Conservation (phyloP, 1,139 yeast genomes). For the Yarrowia galli region DNA sequence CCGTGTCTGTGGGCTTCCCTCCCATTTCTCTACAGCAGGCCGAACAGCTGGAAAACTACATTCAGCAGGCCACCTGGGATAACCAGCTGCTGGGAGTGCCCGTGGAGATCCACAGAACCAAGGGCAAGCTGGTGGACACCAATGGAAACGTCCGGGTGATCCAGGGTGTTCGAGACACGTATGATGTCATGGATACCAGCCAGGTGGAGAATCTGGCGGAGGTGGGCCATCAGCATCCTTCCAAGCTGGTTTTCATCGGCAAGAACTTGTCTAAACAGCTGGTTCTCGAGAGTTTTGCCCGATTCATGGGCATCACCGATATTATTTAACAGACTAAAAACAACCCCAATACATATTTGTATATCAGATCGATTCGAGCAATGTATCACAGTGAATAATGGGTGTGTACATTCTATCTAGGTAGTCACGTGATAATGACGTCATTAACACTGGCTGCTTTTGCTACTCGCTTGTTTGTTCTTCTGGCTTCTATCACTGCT, state of each 20-base stretch:
- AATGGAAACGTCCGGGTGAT: constrained; percentile 57
- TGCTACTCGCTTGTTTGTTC: too few relatives aligned
- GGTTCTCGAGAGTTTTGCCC: constrained; percentile 38
- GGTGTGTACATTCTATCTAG: too few relatives aligned
- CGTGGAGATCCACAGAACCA: constrained; percentile 77
- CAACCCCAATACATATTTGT: too few relatives aligned
- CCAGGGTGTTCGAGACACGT: constrained; percentile 95
- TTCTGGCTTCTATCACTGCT: too few relatives aligned
- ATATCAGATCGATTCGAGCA: too few relatives aligned
- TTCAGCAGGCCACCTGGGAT: constrained; percentile 78
- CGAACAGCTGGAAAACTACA: constrained; percentile 60
- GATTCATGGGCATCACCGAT: constrained; percentile 20
- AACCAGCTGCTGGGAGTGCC: constrained; percentile 52
- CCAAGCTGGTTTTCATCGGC: constrained; percentile 84
- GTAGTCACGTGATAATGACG: too few relatives aligned
- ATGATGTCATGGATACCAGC: constrained; percentile 72
- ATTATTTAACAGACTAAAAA: constrained; percentile 19
- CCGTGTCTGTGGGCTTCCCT: constrained; percentile 65
- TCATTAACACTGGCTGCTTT: too few relatives aligned
- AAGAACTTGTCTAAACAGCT: constrained; percentile 56
- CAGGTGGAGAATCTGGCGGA: constrained; percentile 53
- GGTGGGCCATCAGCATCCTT: constrained; percentile 50
- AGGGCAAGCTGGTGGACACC: constrained; percentile 67
- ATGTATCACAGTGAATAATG: too few relatives aligned
- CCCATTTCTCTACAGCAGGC: constrained; percentile 53